Percentiles rank a stretch among this genome's conserved stretches.
Evolutionary conservation across 1,284 basidiomycete genomes (phyloP).

Genomic region (Xerocomus nothofagi): DNA sequence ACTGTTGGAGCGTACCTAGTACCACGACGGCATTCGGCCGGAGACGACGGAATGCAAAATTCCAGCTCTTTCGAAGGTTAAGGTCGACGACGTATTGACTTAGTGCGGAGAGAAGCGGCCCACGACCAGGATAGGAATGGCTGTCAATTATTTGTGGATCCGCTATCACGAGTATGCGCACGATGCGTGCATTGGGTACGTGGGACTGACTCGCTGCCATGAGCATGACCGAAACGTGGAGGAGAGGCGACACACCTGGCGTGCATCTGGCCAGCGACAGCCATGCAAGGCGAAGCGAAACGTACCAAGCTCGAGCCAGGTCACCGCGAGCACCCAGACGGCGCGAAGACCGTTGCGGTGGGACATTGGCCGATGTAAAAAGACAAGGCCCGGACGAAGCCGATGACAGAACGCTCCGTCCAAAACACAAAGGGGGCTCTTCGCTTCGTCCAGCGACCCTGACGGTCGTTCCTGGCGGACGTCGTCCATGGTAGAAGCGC

Average conservation of each 20-base stretch:
- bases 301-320: conserved; percentile 33
- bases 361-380: conserved; percentile 4
- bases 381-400: conserved; percentile 10
- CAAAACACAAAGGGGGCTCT: too few relatives aligned
- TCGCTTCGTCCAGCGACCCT: too few relatives aligned
- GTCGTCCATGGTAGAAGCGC: too few relatives aligned
- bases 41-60: conserved; percentile 51
- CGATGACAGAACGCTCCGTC: too few relatives aligned
- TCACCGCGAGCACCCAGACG: conserved; percentile 29
- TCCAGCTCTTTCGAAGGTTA: conserved; percentile 78
- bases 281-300: conserved; percentile 21
- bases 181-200: conserved; percentile 34
- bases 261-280: conserved; percentile 31
- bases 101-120: conserved; percentile 42
- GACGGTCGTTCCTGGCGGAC: too few relatives aligned
- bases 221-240: background rate
- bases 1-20: conserved; percentile 76
- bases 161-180: conserved; percentile 70
- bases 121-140: conserved; percentile 43
- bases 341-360: conserved; percentile 21
- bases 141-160: conserved; percentile 76
- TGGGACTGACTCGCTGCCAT: conserved; percentile 17
- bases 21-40: conserved; percentile 76
- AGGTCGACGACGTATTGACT: conserved; percentile 61
- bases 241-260: conserved; percentile 14